Evolutionary conservation across 148 eudicot species (phyloP).

Genomic region (Diospyros lotus): DNA sequence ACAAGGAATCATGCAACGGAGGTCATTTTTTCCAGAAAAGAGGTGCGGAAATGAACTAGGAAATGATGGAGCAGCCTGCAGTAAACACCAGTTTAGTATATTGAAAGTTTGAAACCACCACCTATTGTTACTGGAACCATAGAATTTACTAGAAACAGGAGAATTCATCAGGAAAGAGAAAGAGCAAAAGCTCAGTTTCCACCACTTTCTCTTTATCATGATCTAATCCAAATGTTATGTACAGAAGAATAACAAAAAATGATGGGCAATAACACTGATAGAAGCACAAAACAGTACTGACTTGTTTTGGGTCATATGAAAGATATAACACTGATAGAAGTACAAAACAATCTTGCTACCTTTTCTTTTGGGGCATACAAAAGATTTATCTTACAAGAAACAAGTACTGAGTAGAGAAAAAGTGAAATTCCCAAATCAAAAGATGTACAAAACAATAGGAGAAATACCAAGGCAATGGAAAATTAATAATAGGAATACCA

Average conservation of each 20-base stretch:
- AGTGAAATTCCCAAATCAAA: neutral
- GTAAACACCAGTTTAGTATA: conserved; percentile 4
- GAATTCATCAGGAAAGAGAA: conserved; percentile 1
- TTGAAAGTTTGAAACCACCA: neutral
- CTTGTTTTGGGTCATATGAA: too few relatives aligned
- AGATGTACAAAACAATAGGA: neutral
- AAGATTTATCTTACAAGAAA: neutral
- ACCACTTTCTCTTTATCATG: neutral
- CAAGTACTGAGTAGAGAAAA: neutral
- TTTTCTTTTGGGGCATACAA: too few relatives aligned
- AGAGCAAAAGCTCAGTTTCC: neutral
- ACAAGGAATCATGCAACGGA: conserved; percentile 94
- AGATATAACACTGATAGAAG: too few relatives aligned
- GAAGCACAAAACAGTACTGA: too few relatives aligned
- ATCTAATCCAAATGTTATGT: neutral
- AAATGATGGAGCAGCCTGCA: conserved; percentile 96
- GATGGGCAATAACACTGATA: too few relatives aligned
- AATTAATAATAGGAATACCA: neutral
- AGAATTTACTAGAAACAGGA: neutral
- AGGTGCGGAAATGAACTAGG: conserved; percentile 95
- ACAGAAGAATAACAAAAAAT: neutral
- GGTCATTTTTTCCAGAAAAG: conserved; percentile 63
- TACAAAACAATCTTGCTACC: too few relatives aligned
- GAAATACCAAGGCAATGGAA: neutral
- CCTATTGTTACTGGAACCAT: neutral